These are phyloP conservation scores for Lipomyces orientalis DNA, from an alignment of 805 yeast genomes.

Conservation along the genomic window DNA sequence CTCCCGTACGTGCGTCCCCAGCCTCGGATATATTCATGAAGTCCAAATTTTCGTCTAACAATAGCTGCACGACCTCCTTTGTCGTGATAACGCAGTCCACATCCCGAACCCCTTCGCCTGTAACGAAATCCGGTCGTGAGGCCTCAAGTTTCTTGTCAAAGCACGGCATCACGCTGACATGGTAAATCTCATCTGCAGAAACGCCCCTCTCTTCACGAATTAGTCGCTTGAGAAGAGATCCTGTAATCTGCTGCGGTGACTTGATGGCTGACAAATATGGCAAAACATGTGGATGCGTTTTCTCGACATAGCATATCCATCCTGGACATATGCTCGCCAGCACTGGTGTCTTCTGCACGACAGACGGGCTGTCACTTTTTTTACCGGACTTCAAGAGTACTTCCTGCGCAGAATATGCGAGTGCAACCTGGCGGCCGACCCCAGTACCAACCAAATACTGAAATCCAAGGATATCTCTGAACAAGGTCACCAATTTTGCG, in stretches of 20 bases:
- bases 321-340: slow-evolving; percentile 90
- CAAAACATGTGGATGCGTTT: slow-evolving; percentile 86
- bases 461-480: slow-evolving; percentile 68
- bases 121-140: slow-evolving; percentile 72
- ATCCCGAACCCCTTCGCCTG: slow-evolving; percentile 53
- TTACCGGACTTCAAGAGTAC: slow-evolving; percentile 19
- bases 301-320: slow-evolving; percentile 93
- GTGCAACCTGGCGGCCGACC: slow-evolving; percentile 73
- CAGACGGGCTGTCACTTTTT: slow-evolving; percentile 7
- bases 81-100: slow-evolving; percentile 97
- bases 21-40: slow-evolving; percentile 37
- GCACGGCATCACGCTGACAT: slow-evolving; percentile 92
- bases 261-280: slow-evolving; percentile 74
- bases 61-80: slow-evolving; percentile 76
- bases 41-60: slow-evolving; percentile 55
- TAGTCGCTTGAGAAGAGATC: slow-evolving; percentile 68
- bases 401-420: slow-evolving; percentile 56
- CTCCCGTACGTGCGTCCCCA: neutral
- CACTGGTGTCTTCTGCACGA: slow-evolving; percentile 51
- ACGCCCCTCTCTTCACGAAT: slow-evolving; percentile 46
- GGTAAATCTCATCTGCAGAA: slow-evolving; percentile 59
- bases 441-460: slow-evolving; percentile 81
- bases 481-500: slow-evolving; percentile 60
- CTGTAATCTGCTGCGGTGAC: slow-evolving; percentile 94
- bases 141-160: slow-evolving; percentile 96